A percentile compares a stretch with the other conserved stretches of the same genome.
phyloP scores from a whole-genome alignment of 495 filamentous ascomycete species.

The Articulospora tetracladia region DNA sequence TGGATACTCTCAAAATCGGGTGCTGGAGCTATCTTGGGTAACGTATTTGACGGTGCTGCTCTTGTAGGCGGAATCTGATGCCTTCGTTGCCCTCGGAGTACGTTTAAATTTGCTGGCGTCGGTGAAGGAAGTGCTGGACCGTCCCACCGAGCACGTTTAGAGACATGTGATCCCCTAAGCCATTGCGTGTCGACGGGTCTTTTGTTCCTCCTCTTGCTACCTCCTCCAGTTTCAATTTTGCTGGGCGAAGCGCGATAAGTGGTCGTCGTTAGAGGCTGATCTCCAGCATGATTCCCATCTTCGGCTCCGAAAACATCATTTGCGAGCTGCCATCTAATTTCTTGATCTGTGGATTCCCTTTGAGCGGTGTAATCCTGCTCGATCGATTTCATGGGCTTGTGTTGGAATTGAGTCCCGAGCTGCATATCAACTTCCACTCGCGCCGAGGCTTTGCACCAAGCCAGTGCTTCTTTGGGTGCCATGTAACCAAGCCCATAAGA shows the following conservation, averaged over 20 bases:
- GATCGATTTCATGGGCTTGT: not conserved
- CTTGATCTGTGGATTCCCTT: not conserved
- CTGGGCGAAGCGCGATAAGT: not conserved
- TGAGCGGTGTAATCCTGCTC: slow-evolving; percentile 1
- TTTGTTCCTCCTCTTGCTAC: slow-evolving; percentile 12
- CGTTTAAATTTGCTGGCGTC: slow-evolving; percentile 11
- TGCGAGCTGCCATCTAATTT: not conserved
- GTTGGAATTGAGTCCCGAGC: not conserved
- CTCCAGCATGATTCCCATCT: not conserved
- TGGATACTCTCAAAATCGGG: not conserved
- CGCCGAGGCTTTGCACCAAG: slow-evolving; percentile 20
- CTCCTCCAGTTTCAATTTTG: not conserved
- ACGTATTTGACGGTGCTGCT: not conserved
- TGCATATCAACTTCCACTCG: slow-evolving; percentile 2
- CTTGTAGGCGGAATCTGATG: not conserved
- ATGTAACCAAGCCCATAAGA: slow-evolving; percentile 21
- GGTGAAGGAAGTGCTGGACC: slow-evolving; percentile 12
- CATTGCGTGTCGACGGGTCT: slow-evolving; percentile 12
- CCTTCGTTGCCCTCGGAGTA: not conserved
- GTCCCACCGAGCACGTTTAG: slow-evolving; percentile 23
- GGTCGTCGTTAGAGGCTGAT: not conserved
- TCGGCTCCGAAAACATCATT: not conserved
- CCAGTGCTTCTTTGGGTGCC: slow-evolving; percentile 16
- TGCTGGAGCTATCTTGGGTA: not conserved
- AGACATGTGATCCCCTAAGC: slow-evolving; percentile 24